These are phyloP conservation scores for Colletotrichum cordylinicola DNA, from an alignment of 2,329 filamentous ascomycete genomes.

Conservation along the genomic window DNA sequence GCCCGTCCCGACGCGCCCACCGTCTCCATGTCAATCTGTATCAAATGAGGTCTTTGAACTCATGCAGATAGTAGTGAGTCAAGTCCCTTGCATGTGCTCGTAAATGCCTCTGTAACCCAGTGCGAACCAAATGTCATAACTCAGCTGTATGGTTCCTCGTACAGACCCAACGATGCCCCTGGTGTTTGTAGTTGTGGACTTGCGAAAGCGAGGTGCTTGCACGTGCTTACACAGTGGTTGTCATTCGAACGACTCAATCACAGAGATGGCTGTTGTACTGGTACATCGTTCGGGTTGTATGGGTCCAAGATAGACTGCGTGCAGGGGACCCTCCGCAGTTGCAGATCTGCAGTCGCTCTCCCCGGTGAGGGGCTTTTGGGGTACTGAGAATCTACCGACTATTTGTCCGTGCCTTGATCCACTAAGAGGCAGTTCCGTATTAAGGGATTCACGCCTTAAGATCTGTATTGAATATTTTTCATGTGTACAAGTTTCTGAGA, in stretches of 20 bases:
- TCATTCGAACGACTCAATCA: background rate
- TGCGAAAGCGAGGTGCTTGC: background rate
- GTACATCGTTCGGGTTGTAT: background rate
- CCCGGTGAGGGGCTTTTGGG: background rate
- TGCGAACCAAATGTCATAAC: background rate
- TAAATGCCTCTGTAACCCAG: background rate
- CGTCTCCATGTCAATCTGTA: background rate
- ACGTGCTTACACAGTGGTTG: background rate
- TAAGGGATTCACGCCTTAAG: background rate
- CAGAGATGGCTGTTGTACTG: background rate
- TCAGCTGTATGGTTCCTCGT: background rate
- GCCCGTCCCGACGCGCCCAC: background rate
- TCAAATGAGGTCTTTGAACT: background rate
- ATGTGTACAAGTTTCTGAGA: background rate
- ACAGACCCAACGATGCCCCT: background rate
- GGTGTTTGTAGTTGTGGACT: background rate
- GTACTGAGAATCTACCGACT: background rate
- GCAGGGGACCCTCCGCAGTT: background rate
- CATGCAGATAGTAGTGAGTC: background rate
- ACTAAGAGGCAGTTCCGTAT: background rate
- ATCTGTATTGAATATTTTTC: background rate
- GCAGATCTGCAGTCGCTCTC: background rate
- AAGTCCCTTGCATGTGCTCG: background rate
- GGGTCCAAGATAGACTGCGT: background rate
- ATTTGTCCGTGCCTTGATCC: background rate